Conservation (phyloP, 2,329 filamentous ascomycete species). For the Sporothrix sp. region DNA sequence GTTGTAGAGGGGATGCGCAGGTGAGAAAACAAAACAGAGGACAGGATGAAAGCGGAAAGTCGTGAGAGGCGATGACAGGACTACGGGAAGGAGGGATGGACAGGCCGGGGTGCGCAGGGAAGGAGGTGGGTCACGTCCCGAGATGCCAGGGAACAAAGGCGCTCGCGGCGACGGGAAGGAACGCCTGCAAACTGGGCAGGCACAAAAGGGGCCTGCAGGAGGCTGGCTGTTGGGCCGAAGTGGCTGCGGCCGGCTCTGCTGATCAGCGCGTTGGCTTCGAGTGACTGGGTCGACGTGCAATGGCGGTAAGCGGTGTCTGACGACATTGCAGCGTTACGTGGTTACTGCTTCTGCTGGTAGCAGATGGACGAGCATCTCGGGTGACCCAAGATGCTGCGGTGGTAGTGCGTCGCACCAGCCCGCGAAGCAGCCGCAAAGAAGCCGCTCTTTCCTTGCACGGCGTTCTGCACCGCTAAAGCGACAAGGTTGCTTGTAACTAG, state of each 20-base stretch:
- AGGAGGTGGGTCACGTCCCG: constrained; percentile 2
- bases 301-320: not conserved
- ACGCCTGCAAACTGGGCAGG: not conserved
- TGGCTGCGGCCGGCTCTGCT: no score
- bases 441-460: no score
- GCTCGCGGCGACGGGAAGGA: not conserved
- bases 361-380: not conserved
- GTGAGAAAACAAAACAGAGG: not conserved
- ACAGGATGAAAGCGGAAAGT: not conserved
- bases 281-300: constrained; percentile 4
- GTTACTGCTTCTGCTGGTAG: not conserved
- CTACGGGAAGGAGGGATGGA: not conserved
- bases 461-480: no score
- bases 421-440: no score
- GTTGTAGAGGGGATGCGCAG: not conserved
- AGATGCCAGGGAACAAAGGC: constrained; percentile 2
- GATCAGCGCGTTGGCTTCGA: no score
- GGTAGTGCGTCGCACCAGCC: not conserved
- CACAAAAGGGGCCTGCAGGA: not conserved
- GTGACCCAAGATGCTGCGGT: constrained; percentile 3
- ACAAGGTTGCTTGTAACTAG: no score
- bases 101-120: not conserved
- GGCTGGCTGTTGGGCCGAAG: constrained; percentile 4
- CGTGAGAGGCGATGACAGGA: not conserved
- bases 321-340: not conserved